Conservation (phyloP, 2,329 filamentous ascomycete species). For the Diaporthe sp. region DNA sequence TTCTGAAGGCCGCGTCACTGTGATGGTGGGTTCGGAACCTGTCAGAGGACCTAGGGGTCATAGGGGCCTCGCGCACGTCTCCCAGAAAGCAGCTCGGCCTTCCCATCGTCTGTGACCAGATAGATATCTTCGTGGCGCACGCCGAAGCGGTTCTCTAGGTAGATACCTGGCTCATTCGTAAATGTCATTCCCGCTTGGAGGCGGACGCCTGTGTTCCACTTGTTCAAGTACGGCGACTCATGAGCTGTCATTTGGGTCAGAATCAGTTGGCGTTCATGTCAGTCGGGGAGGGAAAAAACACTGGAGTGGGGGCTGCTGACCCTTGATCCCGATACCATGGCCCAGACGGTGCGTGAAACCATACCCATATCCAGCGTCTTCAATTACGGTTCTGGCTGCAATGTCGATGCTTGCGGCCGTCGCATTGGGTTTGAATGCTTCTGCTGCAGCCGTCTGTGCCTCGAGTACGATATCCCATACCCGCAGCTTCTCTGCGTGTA, state of each 20-base stretch:
- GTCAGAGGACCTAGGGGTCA: slow-evolving; percentile 52
- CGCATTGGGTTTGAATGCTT: slow-evolving; percentile 59
- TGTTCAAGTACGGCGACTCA: slow-evolving; percentile 72
- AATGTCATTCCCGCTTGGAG: slow-evolving; percentile 70
- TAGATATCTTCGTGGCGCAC: slow-evolving; percentile 72
- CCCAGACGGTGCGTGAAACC: slow-evolving; percentile 72
- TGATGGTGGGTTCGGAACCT: neutral
- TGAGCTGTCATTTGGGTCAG: slow-evolving; percentile 53
- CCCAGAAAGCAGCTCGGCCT: slow-evolving; percentile 66
- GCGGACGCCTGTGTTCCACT: slow-evolving; percentile 61
- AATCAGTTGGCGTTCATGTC: neutral
- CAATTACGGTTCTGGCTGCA: slow-evolving; percentile 67
- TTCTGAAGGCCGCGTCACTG: slow-evolving; percentile 37
- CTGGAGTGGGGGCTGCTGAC: slow-evolving; percentile 34
- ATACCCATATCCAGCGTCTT: slow-evolving; percentile 66
- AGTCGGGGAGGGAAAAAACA: neutral
- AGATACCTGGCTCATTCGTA: slow-evolving; percentile 72
- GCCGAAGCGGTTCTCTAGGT: slow-evolving; percentile 68
- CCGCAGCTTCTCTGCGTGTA: slow-evolving; percentile 60
- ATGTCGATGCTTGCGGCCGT: slow-evolving; percentile 70
- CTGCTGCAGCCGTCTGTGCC: slow-evolving; percentile 67
- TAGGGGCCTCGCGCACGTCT: slow-evolving; percentile 62
- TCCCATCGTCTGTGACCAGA: slow-evolving; percentile 62
- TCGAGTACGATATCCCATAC: slow-evolving; percentile 71
- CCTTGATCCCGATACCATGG: slow-evolving; percentile 73